Conservation (phyloP, 495 filamentous ascomycete species). For the Astrothelium macrocarpum region DNA sequence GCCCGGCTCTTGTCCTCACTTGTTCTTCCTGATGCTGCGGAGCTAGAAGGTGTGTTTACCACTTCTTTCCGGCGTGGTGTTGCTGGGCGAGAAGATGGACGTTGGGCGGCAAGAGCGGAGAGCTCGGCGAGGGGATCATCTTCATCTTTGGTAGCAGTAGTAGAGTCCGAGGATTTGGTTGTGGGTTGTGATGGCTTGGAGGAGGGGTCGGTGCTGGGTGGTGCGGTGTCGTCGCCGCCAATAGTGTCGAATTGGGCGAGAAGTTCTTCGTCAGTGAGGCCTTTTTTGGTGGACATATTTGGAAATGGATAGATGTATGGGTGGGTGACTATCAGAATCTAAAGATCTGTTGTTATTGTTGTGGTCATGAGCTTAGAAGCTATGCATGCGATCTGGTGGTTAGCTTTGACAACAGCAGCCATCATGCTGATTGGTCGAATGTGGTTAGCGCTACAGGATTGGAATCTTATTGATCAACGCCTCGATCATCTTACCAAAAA, state of each 20-base stretch:
- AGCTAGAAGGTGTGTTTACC: constrained; percentile 47
- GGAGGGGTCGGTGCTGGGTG: constrained; percentile 34
- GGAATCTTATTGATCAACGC: too few species aligned
- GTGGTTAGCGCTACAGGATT: too few species aligned
- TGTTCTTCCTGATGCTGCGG: constrained; percentile 30
- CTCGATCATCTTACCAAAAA: too few species aligned
- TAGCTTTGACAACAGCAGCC: too few species aligned
- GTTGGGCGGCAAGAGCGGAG: constrained; percentile 57
- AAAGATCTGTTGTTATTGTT: background rate
- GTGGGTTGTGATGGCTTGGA: constrained; percentile 7
- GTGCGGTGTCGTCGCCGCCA: constrained; percentile 39
- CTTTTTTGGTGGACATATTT: constrained; percentile 31
- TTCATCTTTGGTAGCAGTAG: constrained; percentile 27
- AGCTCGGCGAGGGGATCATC: constrained; percentile 78
- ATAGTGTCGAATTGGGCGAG: constrained; percentile 73
- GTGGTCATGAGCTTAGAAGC: too few species aligned
- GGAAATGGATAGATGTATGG: background rate
- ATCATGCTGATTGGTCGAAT: too few species aligned
- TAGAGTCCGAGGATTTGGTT: background rate
- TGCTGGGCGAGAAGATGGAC: constrained; percentile 60
- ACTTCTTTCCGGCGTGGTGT: constrained; percentile 67
- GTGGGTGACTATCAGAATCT: background rate
- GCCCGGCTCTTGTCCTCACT: constrained; percentile 49
- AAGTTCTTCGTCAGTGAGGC: constrained; percentile 68
- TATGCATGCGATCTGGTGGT: too few species aligned